Evolutionary conservation across 768 basidiomycete genomes (phyloP), one percentile per base, ranked within the genome.

Genomic region (Amylocystis lapponica): DNA sequence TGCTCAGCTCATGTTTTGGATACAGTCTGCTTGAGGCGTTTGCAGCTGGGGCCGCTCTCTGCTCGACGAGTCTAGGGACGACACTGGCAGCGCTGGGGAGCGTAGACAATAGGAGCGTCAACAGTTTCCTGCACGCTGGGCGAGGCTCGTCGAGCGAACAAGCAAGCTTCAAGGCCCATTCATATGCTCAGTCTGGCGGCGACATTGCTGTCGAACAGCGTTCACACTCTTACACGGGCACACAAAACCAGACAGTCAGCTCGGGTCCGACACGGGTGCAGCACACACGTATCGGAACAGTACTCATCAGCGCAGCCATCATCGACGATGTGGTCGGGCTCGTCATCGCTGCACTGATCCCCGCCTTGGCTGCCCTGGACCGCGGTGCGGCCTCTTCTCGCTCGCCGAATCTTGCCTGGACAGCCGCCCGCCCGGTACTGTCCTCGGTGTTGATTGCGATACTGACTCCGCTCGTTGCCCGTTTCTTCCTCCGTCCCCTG

Each of bases 291-390:
- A 68, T 78, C 0, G 81, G 81, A 0, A 72, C 74, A 2, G 70
- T 82, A 0, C 60, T 86, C 13, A 65, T 79, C 47, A 73, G 71
- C 37, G 81, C 81, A 1, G 83, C 83, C 0, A 63, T 84, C 11
- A 65, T 81, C 35, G 82, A 86, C 59, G 82, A 86, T 55, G 68
- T 83, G 8, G 64, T 77, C 13, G 79, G 78, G 0, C 70, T 84
- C 4, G 69, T 83, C 20, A 71, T 83, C 26, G 71, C 76, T 0
- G 72, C 72, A 19, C 70, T 83, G 33, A 67, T 83, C 12, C 61
- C 67, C 7, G 63, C 67, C 6, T 54, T 78, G 14, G 63, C 67
- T 4, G 35, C 37, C 1, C 17, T 44, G 21, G 35, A 48, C 36
- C 27, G 33, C 41, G 21, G 19, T 6, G 9, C 10, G 6, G 14